Evolutionary conservation across 371 early-diverging fungal genomes (phyloP).

Genomic region (Syncephalastrum monosporum): DNA sequence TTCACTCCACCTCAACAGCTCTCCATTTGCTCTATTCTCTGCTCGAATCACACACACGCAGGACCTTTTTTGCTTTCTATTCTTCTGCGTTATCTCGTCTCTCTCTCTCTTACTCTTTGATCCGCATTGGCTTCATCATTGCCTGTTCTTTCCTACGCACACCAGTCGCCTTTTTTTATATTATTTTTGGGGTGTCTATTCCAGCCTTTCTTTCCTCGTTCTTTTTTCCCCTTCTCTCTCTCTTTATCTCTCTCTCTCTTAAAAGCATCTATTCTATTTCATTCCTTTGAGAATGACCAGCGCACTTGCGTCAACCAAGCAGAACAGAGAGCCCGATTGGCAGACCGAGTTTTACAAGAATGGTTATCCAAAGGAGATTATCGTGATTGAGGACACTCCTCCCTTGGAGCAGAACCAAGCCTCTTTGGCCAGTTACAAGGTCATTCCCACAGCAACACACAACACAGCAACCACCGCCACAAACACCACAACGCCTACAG

Average conservation of each 20-base stretch:
- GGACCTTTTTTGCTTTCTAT: not conserved
- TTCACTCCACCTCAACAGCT: too few species aligned
- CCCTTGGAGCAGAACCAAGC: slow-evolving; percentile 38
- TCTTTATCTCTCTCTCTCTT: not conserved
- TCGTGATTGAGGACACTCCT: slow-evolving; percentile 62
- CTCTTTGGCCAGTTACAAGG: slow-evolving; percentile 5
- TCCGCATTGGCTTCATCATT: not conserved
- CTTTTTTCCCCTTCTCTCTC: slow-evolving; percentile 1
- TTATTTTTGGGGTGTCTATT: too few species aligned
- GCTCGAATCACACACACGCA: not conserved
- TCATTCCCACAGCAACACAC: slow-evolving; percentile 6
- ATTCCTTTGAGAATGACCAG: slow-evolving; percentile 10
- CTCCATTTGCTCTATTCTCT: too few species aligned
- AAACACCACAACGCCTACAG: not conserved
- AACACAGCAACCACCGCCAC: not conserved
- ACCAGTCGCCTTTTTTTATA: too few species aligned
- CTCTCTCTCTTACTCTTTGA: not conserved
- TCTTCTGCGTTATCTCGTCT: not conserved
- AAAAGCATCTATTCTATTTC: not conserved
- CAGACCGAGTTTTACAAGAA: slow-evolving; percentile 57
- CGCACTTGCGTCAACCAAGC: slow-evolving; percentile 6
- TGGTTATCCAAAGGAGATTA: slow-evolving; percentile 62
- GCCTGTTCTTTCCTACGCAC: not conserved
- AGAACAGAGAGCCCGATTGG: slow-evolving; percentile 48
- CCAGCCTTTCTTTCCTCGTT: too few species aligned